These are phyloP conservation scores for Phragmites australis DNA, from an alignment of 176 grass and related monocot species.

Conservation along the genomic window DNA sequence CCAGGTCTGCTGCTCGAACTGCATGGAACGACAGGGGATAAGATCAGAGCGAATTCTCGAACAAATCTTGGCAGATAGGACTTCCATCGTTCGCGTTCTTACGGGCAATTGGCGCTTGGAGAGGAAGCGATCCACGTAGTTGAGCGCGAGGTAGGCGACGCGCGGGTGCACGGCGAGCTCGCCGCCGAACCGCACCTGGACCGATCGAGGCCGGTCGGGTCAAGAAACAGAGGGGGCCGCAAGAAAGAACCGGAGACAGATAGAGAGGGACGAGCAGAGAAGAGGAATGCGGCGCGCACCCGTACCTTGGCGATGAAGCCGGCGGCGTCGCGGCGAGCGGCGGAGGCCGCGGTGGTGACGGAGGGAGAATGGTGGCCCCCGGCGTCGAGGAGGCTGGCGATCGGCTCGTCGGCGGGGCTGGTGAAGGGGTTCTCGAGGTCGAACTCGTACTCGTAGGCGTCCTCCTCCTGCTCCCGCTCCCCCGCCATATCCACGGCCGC, in stretches of 20 bases:
- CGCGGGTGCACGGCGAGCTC: constrained; percentile 60
- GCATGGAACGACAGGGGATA: constrained; percentile 9
- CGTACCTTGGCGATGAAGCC: constrained; percentile 74
- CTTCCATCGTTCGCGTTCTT: constrained; percentile 12
- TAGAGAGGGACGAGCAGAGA: not conserved
- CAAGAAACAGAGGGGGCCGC: constrained; percentile 3
- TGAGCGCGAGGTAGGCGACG: constrained; percentile 90
- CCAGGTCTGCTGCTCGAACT: constrained; percentile 68
- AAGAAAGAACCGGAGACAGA: not conserved
- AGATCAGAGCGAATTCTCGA: constrained; percentile 46
- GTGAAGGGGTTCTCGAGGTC: constrained; percentile 98
- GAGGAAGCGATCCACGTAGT: constrained; percentile 98
- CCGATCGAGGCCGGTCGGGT: constrained; percentile 17
- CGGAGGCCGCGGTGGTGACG: constrained; percentile 41
- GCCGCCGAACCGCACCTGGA: constrained; percentile 60
- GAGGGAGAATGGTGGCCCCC: constrained; percentile 62
- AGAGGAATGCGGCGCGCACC: not conserved
- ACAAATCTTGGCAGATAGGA: constrained; percentile 22
- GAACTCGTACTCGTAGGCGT: constrained; percentile 57
- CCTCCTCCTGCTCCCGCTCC: not conserved
- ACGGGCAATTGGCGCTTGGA: constrained; percentile 78
- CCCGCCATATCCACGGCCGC: constrained; percentile 38
- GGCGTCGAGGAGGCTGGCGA: constrained; percentile 47
- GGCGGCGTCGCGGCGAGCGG: constrained; percentile 52
- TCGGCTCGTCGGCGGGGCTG: constrained; percentile 72